Conservation (phyloP, 192 early-diverging fungal species). For the Lobosporangium transversale region DNA sequence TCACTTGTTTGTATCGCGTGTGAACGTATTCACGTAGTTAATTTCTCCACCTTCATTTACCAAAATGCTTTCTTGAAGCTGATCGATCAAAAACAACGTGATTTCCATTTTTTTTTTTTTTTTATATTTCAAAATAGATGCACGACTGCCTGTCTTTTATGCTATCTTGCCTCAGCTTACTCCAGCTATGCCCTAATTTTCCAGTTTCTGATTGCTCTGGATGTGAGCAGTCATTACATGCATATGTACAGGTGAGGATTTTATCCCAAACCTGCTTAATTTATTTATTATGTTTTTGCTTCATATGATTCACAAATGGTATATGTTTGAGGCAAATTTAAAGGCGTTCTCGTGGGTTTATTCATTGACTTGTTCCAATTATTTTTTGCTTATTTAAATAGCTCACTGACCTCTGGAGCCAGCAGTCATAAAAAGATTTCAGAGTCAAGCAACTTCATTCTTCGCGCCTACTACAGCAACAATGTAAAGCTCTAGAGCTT, state of each 20-base stretch:
- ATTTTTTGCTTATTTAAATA: too few species aligned
- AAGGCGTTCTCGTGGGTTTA: not conserved
- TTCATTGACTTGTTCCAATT: too few species aligned
- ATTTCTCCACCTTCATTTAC: constrained; percentile 2
- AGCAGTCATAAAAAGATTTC: constrained; percentile 92
- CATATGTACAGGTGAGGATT: constrained; percentile 97
- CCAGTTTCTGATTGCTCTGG: constrained; percentile 91
- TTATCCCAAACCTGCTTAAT: too few species aligned
- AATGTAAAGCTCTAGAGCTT: constrained; percentile 59
- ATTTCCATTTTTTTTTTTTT: constrained; percentile 2
- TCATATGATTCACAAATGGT: too few species aligned
- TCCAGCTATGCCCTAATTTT: constrained; percentile 79
- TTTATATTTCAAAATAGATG: constrained; percentile 58
- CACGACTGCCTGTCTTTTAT: constrained; percentile 92
- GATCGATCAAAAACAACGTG: constrained; percentile 4
- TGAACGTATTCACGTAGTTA: not conserved
- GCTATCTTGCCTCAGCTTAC: constrained; percentile 80
- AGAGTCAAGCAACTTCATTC: constrained; percentile 74
- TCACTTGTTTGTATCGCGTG: not conserved
- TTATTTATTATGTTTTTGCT: too few species aligned
- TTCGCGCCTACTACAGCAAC: constrained; percentile 94
- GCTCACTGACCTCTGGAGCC: constrained; percentile 83
- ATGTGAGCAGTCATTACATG: constrained; percentile 97
- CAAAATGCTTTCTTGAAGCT: not conserved
- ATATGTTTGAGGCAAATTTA: not conserved